These are phyloP conservation scores for Rickenella mellea DNA, from an alignment of 768 basidiomycete genomes.

Conservation along the genomic window DNA sequence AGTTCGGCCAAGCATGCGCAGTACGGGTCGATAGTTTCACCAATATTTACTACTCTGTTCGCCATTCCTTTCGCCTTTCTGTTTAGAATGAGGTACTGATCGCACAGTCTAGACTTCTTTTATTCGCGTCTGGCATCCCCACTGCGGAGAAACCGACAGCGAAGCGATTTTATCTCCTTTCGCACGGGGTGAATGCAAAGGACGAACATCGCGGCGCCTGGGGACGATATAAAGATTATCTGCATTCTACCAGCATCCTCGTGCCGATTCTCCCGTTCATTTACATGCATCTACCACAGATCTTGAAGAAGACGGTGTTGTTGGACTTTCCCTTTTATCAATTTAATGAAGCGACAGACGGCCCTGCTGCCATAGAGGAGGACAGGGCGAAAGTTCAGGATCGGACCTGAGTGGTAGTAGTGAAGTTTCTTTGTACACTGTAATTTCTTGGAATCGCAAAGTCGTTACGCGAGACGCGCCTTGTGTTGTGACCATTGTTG, in stretches of 20 bases:
- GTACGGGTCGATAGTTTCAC: conserved; percentile 49
- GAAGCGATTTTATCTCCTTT: conserved; percentile 45
- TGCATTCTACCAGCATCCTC: conserved; percentile 47
- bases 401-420: not conserved
- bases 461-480: not conserved
- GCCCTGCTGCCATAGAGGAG: conserved; percentile 31
- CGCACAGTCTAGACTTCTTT: conserved; percentile 36
- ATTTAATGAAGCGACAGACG: conserved; percentile 45
- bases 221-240: conserved; percentile 46
- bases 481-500: not conserved
- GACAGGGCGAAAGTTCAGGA: conserved; percentile 8
- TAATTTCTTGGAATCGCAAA: not conserved
- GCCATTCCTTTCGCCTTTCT: conserved; percentile 13
- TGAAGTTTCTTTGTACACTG: too few relatives aligned
- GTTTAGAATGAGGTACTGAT: too few relatives aligned
- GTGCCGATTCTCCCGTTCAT: conserved; percentile 49
- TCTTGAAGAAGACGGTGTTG: conserved; percentile 45
- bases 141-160: conserved; percentile 61
- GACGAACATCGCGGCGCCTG: conserved; percentile 29
- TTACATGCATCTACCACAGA: conserved; percentile 40
- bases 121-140: conserved; percentile 65
- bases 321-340: conserved; percentile 55
- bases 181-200: conserved; percentile 27
- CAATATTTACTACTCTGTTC: conserved; percentile 56
- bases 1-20: conserved; percentile 42